Percentiles rank a stretch among this genome's conserved stretches.
Evolutionary conservation across 306 rosid species (phyloP).

Genomic region (Citrullus colocynthis): DNA sequence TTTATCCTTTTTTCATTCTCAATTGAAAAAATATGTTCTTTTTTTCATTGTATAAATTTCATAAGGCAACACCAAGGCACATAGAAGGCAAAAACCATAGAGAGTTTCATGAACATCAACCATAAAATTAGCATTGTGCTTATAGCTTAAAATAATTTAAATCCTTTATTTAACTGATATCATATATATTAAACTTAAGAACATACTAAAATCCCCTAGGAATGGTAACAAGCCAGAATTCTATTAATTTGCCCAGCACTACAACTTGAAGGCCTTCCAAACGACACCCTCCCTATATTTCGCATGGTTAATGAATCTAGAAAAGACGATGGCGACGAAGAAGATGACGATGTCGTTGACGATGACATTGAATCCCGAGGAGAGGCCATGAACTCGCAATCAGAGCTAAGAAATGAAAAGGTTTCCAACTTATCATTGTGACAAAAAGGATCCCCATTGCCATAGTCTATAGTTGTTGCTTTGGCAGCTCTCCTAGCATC

Average conservation of each 20-base stretch:
- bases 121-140: neutral
- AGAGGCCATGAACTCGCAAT: neutral
- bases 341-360: neutral
- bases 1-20: neutral
- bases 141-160: neutral
- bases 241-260: neutral
- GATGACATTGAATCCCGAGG: neutral
- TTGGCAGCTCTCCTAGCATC: neutral
- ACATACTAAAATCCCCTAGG: neutral
- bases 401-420: neutral
- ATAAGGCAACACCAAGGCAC: neutral
- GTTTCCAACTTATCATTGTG: neutral
- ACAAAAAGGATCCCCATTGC: neutral
- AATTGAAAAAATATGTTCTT: neutral
- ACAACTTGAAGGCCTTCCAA: neutral
- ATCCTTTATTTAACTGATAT: neutral
- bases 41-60: neutral
- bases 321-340: neutral
- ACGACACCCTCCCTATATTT: neutral
- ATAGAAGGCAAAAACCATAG: neutral
- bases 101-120: neutral
- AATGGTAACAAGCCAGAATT: neutral
- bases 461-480: neutral
- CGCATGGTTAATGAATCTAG: neutral
- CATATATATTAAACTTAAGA: neutral